Conservation (phyloP, 441 rosid genomes). For the Erysimum pusillum region DNA sequence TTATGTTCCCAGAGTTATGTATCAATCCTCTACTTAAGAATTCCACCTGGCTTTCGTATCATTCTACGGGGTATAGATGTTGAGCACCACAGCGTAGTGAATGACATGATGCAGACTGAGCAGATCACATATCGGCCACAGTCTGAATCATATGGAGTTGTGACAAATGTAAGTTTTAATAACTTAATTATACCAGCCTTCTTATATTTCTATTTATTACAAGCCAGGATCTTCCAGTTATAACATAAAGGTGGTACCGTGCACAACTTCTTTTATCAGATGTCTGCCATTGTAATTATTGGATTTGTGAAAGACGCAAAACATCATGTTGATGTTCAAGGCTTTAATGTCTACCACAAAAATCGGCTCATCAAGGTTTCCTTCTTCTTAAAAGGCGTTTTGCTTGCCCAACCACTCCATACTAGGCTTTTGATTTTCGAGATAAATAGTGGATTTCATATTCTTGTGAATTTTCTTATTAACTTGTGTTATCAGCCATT, state of each 20-base stretch:
- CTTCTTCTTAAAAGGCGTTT: too few relatives aligned
- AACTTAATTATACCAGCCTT: slow-evolving; percentile 11
- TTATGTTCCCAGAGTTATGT: slow-evolving; percentile 82
- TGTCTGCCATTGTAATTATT: slow-evolving; percentile 81
- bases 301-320: slow-evolving; percentile 99
- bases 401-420: too few relatives aligned
- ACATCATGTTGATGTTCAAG: slow-evolving; percentile 89
- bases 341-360: slow-evolving; percentile 97
- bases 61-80: slow-evolving; percentile 93
- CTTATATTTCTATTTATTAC: slow-evolving; percentile 1
- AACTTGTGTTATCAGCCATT: slow-evolving; percentile 86
- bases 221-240: slow-evolving; percentile 16
- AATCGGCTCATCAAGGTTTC: slow-evolving; percentile 98
- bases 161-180: slow-evolving; percentile 55
- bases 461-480: not conserved
- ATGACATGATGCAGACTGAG: slow-evolving; percentile 89
- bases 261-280: slow-evolving; percentile 50
- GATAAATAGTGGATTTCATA: too few relatives aligned
- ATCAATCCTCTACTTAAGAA: slow-evolving; percentile 85
- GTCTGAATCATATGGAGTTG: slow-evolving; percentile 2
- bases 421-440: too few relatives aligned
- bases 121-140: slow-evolving; percentile 73
- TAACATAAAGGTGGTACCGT: slow-evolving; percentile 36
- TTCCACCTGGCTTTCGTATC: slow-evolving; percentile 80
- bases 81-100: slow-evolving; percentile 90